Percentiles rank a stretch among this genome's conserved stretches.
Conservation (phyloP, 2,329 filamentous ascomycete genomes). For the Phyllosticta paracitricarpa region DNA sequence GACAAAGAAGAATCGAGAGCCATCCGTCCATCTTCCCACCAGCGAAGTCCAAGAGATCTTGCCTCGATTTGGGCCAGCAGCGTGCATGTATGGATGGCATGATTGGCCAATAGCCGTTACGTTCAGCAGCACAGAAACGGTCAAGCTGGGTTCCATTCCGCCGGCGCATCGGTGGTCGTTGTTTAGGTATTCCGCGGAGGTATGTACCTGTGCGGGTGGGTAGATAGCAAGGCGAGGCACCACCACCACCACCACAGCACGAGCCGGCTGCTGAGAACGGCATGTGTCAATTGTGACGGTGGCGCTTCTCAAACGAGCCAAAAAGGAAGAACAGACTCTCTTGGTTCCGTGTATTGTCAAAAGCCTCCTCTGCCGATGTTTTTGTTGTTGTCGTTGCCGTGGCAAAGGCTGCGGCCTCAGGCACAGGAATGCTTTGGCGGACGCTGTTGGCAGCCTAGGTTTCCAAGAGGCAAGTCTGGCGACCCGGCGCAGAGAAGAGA, state of each 20-base stretch:
- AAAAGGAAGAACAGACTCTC: not conserved
- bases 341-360: not conserved
- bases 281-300: not conserved
- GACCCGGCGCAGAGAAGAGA: not conserved
- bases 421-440: not conserved
- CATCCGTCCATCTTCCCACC: too few relatives aligned
- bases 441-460: not conserved
- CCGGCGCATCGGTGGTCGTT: too few relatives aligned
- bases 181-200: not conserved
- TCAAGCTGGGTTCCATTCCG: too few relatives aligned
- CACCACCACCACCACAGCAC: not conserved
- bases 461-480: not conserved
- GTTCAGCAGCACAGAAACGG: too few relatives aligned
- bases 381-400: not conserved
- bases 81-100: too few relatives aligned
- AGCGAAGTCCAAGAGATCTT: too few relatives aligned
- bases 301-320: not conserved
- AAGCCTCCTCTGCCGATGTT: not conserved
- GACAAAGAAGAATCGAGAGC: too few relatives aligned
- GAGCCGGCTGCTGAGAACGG: not conserved
- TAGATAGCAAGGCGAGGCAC: not conserved
- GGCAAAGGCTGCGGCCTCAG: not conserved
- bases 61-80: too few relatives aligned
- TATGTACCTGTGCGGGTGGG: not conserved
- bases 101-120: too few relatives aligned